Base-by-base conservation (phyloP, 2,329 filamentous ascomycete species). In the Dactylonectria estremocensis region DNA sequence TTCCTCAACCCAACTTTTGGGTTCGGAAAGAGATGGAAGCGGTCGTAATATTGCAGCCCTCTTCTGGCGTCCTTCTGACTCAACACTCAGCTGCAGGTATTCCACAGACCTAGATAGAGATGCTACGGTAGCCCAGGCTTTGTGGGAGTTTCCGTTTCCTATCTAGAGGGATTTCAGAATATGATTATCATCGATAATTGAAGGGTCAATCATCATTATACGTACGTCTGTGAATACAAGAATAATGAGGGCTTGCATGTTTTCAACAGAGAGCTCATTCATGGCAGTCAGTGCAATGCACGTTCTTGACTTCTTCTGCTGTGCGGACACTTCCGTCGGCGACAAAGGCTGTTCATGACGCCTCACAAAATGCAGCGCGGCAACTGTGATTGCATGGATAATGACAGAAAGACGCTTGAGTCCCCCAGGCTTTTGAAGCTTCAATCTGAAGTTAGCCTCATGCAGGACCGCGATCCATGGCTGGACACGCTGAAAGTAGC, bases 391-490 rank as follows among this genome's bases (percentile, higher is more conserved):
- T 1, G 66, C 66, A 13, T 68, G 61, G 1, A 65, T 24, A 24
- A 68, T 48, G 5, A 65, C 18, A 2, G 40, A 28, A 28, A 28
- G 24, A 28, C 24, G 24, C 24, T 28, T 10, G 50, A 10, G 22
- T 45, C n/a, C 18, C 43, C 53, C 13, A 16, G 8, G 2, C 57
- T 48, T 2, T 79, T 70, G 14, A 70, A 82, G 58, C 2, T 75
- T 72, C n/a, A 64, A 62, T 0, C 77, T 71, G 45, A 81, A 80
- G 2, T 72, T 64, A 0, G 70, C 74, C 56, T 79, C 74, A 58
- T 82, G 80, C 7, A 83, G 59, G 14, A 83, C 80, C 1, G 80
- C 80, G 8, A 82, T 81, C 79, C 81, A 84, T 9, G 82, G 82
- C 45, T 84, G 82, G 24, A 28, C 5, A 83, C 77, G n/a, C 76